These are phyloP conservation scores for Populus ilicifolia DNA, from an alignment of 345 rosid species.

Conservation along the genomic window DNA sequence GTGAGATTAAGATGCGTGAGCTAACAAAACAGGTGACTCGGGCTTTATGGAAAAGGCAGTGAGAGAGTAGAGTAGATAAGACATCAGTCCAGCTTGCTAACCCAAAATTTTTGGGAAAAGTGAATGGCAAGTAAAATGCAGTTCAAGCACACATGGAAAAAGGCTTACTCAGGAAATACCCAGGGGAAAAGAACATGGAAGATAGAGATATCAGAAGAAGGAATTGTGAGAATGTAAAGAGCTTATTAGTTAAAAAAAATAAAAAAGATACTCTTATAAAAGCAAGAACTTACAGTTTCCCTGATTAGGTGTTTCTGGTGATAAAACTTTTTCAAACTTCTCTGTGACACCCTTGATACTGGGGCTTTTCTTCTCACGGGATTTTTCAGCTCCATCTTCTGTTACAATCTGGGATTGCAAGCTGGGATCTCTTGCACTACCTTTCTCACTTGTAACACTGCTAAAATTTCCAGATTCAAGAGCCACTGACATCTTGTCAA, in stretches of 20 bases:
- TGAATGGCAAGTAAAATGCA: neutral
- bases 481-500: conserved; percentile 39
- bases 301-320: conserved; percentile 44
- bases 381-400: conserved; percentile 26
- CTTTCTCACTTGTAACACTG: conserved; percentile 26
- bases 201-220: neutral
- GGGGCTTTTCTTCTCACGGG: conserved; percentile 39
- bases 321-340: conserved; percentile 41
- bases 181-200: neutral
- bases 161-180: conserved; percentile 1
- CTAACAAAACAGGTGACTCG: neutral
- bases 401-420: conserved; percentile 19
- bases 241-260: too few species aligned
- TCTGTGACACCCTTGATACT: conserved; percentile 38
- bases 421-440: conserved; percentile 28
- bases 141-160: neutral
- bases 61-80: neutral
- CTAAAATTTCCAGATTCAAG: conserved; percentile 41
- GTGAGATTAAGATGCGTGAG: neutral
- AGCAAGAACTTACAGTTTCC: conserved; percentile 52
- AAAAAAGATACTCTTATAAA: neutral
- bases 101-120: neutral
- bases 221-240: neutral
- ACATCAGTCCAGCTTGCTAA: too few species aligned
- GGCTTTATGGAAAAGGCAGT: neutral